Evolutionary conservation across 495 filamentous ascomycete genomes (phyloP), one percentile per base, ranked within the genome.

Genomic region (Ascobolus immersus): DNA sequence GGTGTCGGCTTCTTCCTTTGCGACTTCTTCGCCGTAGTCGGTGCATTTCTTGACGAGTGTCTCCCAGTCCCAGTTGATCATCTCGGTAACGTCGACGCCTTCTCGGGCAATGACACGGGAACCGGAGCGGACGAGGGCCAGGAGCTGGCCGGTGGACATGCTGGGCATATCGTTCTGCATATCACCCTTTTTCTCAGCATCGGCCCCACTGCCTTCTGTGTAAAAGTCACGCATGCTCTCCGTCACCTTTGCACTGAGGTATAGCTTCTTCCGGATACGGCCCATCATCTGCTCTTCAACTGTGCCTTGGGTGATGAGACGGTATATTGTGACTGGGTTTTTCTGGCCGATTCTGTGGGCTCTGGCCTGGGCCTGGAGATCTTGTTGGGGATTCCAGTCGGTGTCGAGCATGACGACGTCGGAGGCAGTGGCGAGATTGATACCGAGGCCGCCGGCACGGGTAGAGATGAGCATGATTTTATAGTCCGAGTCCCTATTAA

Each of bases 391-490:
- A 25, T 74, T 74, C 66, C 66, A 74, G 38, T 74, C 68, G 22
- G 65, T 59, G 25, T 76, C 71, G 3, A 73, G 45, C 41, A 76
- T 68, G 11, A 74, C 53, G 1, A 73, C 65, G 34, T 65, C 63
- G 4, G 59, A 64, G 0, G 69, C 66, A 21, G 60, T 54, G 3
- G 64, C 60, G 0, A 74, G 49, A 38, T 73, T 76, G 24, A 74
- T 58, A 4, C 70, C 71, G 12, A 74, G 51, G 0, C 71, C 68
- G 15, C 71, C 70, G 15, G 71, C 68, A 22, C 64, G 51, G 5
- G 66, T 73, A 0, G 68, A 70, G 28, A 76, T 61, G 2, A 76
- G 44, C 55, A 76, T 72, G 6, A 73, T 55, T 42, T 57, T 59
- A 41, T 64, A 65, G 1, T 61, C 38, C 2, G 50, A 25, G 20